Percentiles rank a stretch among this genome's conserved stretches.
phyloP scores from a whole-genome alignment of 768 basidiomycete genomes.

The Gymnopilus dilepis region DNA sequence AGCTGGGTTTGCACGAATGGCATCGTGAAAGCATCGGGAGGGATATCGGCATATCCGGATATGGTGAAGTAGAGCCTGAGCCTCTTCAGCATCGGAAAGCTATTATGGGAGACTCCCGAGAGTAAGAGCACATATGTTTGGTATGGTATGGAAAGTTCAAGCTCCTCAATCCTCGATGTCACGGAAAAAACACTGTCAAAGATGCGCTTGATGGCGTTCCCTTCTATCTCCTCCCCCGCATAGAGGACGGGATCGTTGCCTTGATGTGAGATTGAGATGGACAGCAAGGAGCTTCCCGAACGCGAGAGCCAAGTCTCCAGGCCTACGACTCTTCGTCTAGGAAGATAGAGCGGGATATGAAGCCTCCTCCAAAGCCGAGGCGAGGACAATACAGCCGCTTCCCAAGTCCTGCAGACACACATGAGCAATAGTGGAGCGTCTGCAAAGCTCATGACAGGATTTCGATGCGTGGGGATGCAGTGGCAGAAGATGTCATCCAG shows the following conservation, averaged over 20 bases:
- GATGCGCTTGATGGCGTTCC: not conserved
- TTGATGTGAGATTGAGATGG: not conserved
- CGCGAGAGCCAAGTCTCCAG: not conserved
- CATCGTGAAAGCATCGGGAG: not conserved
- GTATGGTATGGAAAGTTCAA: not conserved
- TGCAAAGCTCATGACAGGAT: not conserved
- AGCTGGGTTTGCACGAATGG: no score
- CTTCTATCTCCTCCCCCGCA: no score
- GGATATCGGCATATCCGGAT: no score
- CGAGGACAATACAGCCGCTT: not conserved
- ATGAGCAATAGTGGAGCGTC: slow-evolving; percentile 4
- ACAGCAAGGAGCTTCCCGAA: not conserved
- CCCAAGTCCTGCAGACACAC: slow-evolving; percentile 1
- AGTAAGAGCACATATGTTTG: not conserved
- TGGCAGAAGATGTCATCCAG: slow-evolving; percentile 7
- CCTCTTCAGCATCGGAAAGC: no score
- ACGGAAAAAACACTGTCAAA: not conserved
- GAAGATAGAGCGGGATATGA: not conserved
- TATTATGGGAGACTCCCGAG: no score
- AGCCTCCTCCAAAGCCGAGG: slow-evolving; percentile 6
- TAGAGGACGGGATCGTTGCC: no score
- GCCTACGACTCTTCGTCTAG: no score
- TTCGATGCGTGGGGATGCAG: slow-evolving; percentile 1
- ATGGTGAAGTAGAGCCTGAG: no score
- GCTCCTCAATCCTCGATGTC: not conserved